Percentiles rank a stretch among this genome's conserved stretches.
Evolutionary conservation across 805 yeast genomes (phyloP).

Genomic region (Metahyphopichia silvanorum): DNA sequence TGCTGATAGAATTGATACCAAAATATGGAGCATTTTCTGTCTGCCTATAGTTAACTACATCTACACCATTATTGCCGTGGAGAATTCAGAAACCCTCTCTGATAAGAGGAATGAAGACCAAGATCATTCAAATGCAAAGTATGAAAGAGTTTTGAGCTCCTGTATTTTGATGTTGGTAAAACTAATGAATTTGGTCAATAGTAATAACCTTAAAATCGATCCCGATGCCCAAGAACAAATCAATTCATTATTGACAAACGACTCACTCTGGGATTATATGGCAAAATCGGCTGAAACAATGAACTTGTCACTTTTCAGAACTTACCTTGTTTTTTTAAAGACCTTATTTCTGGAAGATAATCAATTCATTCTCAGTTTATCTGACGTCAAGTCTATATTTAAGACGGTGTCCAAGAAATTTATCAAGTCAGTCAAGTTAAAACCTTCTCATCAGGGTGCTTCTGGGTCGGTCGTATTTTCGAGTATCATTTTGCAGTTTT

Average conservation of each 20-base stretch:
- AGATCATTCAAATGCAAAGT: conserved; percentile 66
- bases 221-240: conserved; percentile 11
- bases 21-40: conserved; percentile 59
- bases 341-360: conserved; percentile 12
- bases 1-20: conserved; percentile 42
- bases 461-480: conserved; percentile 43
- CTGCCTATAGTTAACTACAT: conserved; percentile 54
- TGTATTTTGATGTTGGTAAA: conserved; percentile 47
- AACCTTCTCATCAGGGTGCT: conserved; percentile 15
- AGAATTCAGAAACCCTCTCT: conserved; percentile 60
- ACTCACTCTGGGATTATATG: conserved; percentile 32
- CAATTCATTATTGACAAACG: conserved; percentile 21
- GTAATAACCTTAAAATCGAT: conserved; percentile 9
- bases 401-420: conserved; percentile 44
- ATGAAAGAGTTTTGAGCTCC: conserved; percentile 52
- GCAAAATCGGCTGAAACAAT: conserved; percentile 21
- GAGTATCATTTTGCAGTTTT: conserved; percentile 42
- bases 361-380: conserved; percentile 10
- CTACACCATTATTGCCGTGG: conserved; percentile 50
- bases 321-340: conserved; percentile 20
- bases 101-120: conserved; percentile 69
- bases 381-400: conserved; percentile 21
- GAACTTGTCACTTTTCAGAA: conserved; percentile 29
- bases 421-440: conserved; percentile 40
- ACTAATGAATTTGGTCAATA: conserved; percentile 17